phyloP scores from a whole-genome alignment of 768 basidiomycete species.

The Podaxis carcinomalis region DNA sequence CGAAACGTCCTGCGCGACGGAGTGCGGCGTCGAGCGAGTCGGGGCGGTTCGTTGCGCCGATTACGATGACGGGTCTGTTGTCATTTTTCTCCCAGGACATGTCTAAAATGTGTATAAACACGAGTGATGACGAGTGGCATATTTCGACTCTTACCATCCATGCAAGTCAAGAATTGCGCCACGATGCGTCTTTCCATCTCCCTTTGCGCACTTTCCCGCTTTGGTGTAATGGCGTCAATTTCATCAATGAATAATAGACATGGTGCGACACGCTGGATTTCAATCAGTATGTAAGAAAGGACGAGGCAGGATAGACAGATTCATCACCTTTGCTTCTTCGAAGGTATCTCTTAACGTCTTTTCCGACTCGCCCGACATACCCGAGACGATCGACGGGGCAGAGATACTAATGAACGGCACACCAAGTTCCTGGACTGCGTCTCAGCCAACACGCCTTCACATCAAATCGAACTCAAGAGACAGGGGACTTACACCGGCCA shows the following conservation, averaged over 20 bases:
- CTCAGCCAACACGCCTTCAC: not conserved
- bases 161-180: conserved; percentile 95
- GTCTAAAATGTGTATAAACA: conserved; percentile 42
- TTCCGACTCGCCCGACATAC: conserved; percentile 98
- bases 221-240: conserved; percentile 96
- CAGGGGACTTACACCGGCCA: conserved; percentile 73
- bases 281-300: not conserved
- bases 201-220: conserved; percentile 94
- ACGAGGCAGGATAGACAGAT: not conserved
- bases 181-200: conserved; percentile 99
- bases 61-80: conserved; percentile 89
- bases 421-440: conserved; percentile 67
- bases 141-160: conserved; percentile 72
- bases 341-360: conserved; percentile 95
- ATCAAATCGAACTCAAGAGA: not conserved
- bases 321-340: conserved; percentile 86
- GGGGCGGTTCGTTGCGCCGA: conserved; percentile 94
- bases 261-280: conserved; percentile 72
- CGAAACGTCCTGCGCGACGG: conserved; percentile 90
- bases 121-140: not conserved
- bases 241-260: conserved; percentile 97
- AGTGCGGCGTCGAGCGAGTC: conserved; percentile 94
- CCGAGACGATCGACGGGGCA: conserved; percentile 93
- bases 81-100: conserved; percentile 94
- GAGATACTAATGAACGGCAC: conserved; percentile 93